These are phyloP conservation scores for Penicillium sp. DNA, from an alignment of 2,329 filamentous ascomycete species.

Conservation along the genomic window DNA sequence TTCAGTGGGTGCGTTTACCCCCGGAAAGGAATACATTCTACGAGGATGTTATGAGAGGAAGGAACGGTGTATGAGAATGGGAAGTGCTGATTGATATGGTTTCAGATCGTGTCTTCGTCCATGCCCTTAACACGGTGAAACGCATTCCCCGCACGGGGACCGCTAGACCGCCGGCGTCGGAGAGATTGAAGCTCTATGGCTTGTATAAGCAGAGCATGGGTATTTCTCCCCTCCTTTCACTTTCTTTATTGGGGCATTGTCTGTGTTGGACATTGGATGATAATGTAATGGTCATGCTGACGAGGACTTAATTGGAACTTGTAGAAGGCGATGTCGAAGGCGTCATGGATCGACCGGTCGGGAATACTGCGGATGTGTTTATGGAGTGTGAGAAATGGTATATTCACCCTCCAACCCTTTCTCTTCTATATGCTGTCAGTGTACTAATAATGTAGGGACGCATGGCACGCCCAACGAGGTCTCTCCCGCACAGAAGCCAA, in stretches of 20 bases:
- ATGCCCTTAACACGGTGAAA: slow-evolving; percentile 97
- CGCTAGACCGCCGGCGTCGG: slow-evolving; percentile 71
- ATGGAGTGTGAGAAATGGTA: slow-evolving; percentile 61
- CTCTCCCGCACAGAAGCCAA: slow-evolving; percentile 86
- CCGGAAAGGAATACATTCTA: no score
- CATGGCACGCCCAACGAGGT: slow-evolving; percentile 82
- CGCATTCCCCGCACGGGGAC: slow-evolving; percentile 91
- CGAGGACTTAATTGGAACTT: slow-evolving; percentile 21
- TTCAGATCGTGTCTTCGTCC: slow-evolving; percentile 97
- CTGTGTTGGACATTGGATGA: no score
- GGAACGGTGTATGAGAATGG: no score
- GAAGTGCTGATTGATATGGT: no score
- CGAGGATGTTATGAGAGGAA: no score
- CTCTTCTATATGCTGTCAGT: no score
- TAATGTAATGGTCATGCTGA: no score
- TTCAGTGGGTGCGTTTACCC: slow-evolving; percentile 37
- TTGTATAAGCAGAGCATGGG: slow-evolving; percentile 97
- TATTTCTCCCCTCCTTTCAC: no score
- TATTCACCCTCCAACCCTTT: no score
- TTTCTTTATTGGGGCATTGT: no score
- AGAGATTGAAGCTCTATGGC: slow-evolving; percentile 87
- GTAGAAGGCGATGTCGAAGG: slow-evolving; percentile 85
- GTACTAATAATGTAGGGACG: slow-evolving; percentile 53
- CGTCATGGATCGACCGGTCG: slow-evolving; percentile 74
- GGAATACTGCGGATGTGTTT: slow-evolving; percentile 44